phyloP scores from a whole-genome alignment of 164 flowering plant species.

The Nymphaea thermarum region DNA sequence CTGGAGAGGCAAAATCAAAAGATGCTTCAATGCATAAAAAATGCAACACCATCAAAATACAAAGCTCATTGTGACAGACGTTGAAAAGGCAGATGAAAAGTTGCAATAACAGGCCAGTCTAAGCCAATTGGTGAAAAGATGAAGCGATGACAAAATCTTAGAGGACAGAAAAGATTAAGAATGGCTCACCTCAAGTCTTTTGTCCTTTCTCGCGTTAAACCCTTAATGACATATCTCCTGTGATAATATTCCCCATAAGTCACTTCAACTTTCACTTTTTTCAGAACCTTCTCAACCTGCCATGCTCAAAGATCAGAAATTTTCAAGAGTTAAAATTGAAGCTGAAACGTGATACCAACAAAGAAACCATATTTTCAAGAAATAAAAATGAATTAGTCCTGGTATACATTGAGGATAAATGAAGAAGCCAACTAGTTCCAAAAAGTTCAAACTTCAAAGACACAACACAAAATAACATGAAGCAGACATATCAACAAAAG shows the following conservation, averaged over 20 bases:
- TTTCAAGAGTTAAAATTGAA: no score
- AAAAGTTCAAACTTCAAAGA: no score
- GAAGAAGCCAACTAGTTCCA: no score
- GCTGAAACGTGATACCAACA: no score
- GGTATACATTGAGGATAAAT: no score
- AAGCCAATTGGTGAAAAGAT: background rate
- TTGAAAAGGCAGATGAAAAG: background rate
- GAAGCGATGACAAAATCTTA: background rate
- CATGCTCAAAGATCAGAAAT: background rate
- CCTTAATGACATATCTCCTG: constrained; percentile 12
- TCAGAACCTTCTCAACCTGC: constrained; percentile 26
- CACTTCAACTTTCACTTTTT: constrained; percentile 26
- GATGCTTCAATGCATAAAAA: background rate
- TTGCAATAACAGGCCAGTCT: background rate
- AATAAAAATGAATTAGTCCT: no score
- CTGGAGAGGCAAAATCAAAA: background rate
- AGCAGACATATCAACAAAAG: no score
- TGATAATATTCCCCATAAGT: constrained; percentile 5
- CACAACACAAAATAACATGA: no score
- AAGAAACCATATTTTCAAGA: no score
- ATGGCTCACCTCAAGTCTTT: background rate
- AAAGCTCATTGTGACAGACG: background rate
- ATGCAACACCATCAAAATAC: background rate
- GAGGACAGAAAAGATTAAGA: no score
- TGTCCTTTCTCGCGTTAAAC: constrained; percentile 7